A percentile compares a stretch with the other conserved stretches of the same genome.
These are phyloP conservation scores for Saccharomycopsis hybrid DNA, from an alignment of 1,139 yeast species.

Conservation along the genomic window DNA sequence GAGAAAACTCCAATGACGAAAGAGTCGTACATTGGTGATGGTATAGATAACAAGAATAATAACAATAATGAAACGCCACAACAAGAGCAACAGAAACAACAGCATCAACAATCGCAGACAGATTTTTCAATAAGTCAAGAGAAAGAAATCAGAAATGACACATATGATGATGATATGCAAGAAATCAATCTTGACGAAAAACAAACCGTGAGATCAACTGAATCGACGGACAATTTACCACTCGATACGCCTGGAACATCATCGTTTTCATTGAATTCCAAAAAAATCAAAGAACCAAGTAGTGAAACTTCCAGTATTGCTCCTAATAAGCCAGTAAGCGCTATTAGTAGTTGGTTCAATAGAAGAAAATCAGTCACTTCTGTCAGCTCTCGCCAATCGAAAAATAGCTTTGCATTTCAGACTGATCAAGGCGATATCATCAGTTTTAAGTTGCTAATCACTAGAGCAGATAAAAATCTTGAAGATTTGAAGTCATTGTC, in stretches of 20 bases:
- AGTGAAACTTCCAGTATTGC: slow-evolving; percentile 10
- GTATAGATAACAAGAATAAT: not conserved
- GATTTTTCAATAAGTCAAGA: no score
- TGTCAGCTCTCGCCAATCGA: slow-evolving; percentile 6
- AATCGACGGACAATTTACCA: not conserved
- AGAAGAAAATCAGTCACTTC: slow-evolving; percentile 12
- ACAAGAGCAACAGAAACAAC: no score
- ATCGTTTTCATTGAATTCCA: not conserved
- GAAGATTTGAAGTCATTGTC: slow-evolving; percentile 31
- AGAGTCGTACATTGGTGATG: slow-evolving; percentile 1
- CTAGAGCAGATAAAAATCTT: slow-evolving; percentile 34
- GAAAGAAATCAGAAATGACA: slow-evolving; percentile 5
- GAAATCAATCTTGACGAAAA: slow-evolving; percentile 11
- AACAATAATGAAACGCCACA: no score
- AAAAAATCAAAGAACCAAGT: not conserved
- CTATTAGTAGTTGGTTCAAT: slow-evolving; percentile 15
- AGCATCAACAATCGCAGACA: no score
- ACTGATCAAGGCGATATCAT: slow-evolving; percentile 29
- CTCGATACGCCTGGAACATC: not conserved
- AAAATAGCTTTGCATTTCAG: slow-evolving; percentile 6
- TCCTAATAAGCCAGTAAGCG: slow-evolving; percentile 3
- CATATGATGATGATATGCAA: slow-evolving; percentile 16
- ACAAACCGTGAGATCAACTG: not conserved
- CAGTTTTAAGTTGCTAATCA: slow-evolving; percentile 35
- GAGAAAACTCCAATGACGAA: slow-evolving; percentile 1